Conservation (phyloP, 257 asterid genomes). For the Solanum lycopersicoides region DNA sequence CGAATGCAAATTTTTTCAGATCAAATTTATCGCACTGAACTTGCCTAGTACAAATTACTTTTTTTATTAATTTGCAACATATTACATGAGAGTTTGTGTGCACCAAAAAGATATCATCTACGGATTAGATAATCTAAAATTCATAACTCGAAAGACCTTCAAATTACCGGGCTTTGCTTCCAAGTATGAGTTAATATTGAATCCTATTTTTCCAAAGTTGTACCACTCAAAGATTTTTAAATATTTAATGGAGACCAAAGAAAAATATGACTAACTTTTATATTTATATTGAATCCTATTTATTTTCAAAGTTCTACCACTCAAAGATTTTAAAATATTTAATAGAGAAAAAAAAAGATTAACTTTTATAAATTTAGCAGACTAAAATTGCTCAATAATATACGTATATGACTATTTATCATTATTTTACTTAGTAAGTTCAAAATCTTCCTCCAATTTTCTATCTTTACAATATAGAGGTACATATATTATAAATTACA, state of each 20-base stretch:
- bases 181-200: not conserved
- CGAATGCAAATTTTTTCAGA: too few species aligned
- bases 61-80: too few species aligned
- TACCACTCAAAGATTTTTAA: not conserved
- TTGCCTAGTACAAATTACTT: too few species aligned
- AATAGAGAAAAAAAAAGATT: not conserved
- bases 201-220: not conserved
- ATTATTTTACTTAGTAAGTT: not conserved
- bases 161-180: not conserved
- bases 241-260: not conserved
- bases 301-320: not conserved
- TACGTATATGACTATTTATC: not conserved
- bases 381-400: not conserved
- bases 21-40: too few species aligned
- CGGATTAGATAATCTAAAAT: not conserved
- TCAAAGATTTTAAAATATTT: not conserved
- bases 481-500: too few species aligned
- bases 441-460: not conserved
- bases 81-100: too few species aligned
- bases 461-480: not conserved
- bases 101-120: too few species aligned
- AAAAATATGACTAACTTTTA: not conserved
- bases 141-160: not conserved
- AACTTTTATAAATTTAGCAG: not conserved
- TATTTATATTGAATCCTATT: not conserved